Percentiles rank a stretch among this genome's conserved stretches.
Evolutionary conservation across 306 rosid species (phyloP).

Genomic region (Malus orientalis): DNA sequence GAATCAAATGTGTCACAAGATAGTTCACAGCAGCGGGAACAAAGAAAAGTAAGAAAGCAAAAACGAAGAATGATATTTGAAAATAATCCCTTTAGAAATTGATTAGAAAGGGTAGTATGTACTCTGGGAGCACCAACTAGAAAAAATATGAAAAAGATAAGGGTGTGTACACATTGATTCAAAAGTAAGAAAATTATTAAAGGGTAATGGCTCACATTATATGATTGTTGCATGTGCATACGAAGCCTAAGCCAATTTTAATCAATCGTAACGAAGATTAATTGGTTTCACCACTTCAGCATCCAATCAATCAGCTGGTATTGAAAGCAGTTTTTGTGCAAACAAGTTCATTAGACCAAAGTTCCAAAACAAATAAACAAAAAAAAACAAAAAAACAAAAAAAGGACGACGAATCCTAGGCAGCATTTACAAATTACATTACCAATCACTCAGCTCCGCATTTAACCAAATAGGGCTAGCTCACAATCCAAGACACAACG

Average conservation of each 20-base stretch:
- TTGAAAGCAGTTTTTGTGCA: background rate
- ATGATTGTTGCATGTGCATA: background rate
- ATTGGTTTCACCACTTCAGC: background rate
- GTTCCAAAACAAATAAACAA: background rate
- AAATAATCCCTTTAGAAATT: background rate
- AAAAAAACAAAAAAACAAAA: background rate
- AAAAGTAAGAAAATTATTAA: background rate
- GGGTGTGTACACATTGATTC: background rate
- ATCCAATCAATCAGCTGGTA: background rate
- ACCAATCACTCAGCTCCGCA: background rate
- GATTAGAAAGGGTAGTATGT: background rate
- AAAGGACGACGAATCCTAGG: background rate
- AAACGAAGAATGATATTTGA: background rate
- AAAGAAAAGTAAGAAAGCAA: background rate
- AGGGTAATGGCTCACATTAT: background rate
- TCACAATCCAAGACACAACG: background rate
- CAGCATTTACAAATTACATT: background rate
- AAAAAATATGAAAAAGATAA: background rate
- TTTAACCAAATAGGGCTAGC: background rate
- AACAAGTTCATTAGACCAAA: background rate
- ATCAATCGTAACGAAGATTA: background rate
- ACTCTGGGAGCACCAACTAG: background rate
- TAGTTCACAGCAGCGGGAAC: background rate
- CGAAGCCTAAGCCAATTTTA: background rate
- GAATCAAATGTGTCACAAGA: slow-evolving; percentile 7